A percentile compares a stretch with the other conserved stretches of the same genome.
Evolutionary conservation across 2,329 filamentous ascomycete genomes (phyloP).

Genomic region (Pestalotiopsis sp.): DNA sequence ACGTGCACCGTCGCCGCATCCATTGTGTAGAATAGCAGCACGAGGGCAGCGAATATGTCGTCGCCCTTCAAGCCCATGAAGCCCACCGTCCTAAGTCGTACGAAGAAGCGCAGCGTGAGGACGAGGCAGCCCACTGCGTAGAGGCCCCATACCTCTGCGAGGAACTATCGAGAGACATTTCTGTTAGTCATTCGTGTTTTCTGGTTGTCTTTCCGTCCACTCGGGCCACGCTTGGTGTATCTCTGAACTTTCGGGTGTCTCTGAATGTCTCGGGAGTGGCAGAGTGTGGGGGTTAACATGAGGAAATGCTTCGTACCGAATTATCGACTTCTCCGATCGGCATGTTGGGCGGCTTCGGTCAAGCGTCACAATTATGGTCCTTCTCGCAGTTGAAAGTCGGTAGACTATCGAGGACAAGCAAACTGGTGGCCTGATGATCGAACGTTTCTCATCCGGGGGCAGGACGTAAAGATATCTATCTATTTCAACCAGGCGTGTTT

Average conservation of each 20-base stretch:
- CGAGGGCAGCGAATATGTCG: constrained; percentile 1
- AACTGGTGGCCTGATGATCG: background rate
- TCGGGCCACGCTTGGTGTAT: background rate
- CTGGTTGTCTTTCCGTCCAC: background rate
- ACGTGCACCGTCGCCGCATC: constrained; percentile 2
- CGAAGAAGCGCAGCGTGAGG: background rate
- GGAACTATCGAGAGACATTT: background rate
- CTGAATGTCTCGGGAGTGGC: background rate
- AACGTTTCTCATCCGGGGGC: background rate
- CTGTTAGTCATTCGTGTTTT: background rate
- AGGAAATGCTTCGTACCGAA: constrained; percentile 3
- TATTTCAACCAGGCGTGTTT: background rate
- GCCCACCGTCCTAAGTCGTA: background rate
- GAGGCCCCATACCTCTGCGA: constrained; percentile 4
- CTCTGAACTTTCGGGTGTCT: background rate
- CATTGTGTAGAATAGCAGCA: background rate
- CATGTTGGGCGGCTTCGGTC: background rate
- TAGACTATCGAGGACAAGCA: background rate
- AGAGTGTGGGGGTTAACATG: background rate
- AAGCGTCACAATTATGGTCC: background rate
- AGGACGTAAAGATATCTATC: background rate
- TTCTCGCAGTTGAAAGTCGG: background rate
- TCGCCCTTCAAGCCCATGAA: constrained; percentile 3
- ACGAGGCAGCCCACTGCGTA: background rate
- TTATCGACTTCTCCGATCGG: constrained; percentile 9